Evolutionary conservation across 2,329 filamentous ascomycete species (phyloP), one percentile per base, ranked within the genome.

Genomic region (Ascochyta viciae-villosae): DNA sequence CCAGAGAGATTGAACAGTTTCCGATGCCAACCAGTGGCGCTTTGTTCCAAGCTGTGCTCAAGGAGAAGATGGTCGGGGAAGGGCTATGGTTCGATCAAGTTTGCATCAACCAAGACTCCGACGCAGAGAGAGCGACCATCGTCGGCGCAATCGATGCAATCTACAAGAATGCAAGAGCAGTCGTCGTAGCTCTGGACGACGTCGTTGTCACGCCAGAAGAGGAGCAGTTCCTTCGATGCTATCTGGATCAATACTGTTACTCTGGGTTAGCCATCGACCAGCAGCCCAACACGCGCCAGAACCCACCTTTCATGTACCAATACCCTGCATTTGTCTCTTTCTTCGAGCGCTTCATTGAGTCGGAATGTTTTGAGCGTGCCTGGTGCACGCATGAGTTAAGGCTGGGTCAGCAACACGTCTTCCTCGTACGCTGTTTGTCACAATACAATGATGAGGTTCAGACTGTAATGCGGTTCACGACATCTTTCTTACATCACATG

Each of bases 11-110:
- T 4, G 66, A 72, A 19, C 66, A 76, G 50, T 78, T 75, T 49
- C 78, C 76, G 0, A 61, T 79, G 6, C 77, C 77, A 0, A 72
- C 76, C 12, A 74, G 71, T 31, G 62, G 61, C 16, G 71, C 72
- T 5, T 72, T 80, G 57, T 78, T 79, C 41, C 70, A 77, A 54
- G 77, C 76, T 1, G 73, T 79, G 0, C 67, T 78, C 45, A 67
- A 72, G 44, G 77, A 80, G 60, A 70, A 74, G 19, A 52, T 58
- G 29, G 63, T 67, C 16, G 63, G 65, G 6, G 78, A 80, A 61
- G 78, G 78, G 6, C 54, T 80, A 5, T 80, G 77, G 77, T 77
- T 78, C 37, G 78, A 80, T 56, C 78, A 80, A 57, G 76, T 79
- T 7, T 80, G 76, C 61, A 77, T 80, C 52, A 71, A 78, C 41